A percentile compares a stretch with the other conserved stretches of the same genome.
Evolutionary conservation across 805 yeast species (phyloP).

Genomic region (Schwanniomyces pseudopolymorphus): DNA sequence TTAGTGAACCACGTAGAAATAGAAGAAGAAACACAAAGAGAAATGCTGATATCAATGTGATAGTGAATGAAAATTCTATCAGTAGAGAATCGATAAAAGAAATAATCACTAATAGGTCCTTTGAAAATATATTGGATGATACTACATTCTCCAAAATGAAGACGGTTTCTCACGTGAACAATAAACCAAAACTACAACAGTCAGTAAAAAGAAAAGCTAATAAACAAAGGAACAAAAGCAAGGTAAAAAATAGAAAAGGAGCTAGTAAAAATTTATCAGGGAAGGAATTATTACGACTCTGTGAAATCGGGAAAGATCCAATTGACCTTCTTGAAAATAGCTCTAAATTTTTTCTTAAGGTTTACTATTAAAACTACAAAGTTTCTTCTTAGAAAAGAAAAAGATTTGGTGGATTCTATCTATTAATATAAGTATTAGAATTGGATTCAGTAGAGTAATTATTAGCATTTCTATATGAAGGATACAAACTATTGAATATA

Average conservation of each 20-base stretch:
- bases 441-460: too few relatives aligned
- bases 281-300: conserved; percentile 5
- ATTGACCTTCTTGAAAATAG: conserved; percentile 8
- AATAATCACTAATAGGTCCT: background rate
- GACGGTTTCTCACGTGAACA: too few relatives aligned
- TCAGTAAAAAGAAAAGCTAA: background rate
- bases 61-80: background rate
- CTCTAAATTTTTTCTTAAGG: background rate
- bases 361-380: background rate
- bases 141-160: background rate
- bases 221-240: background rate
- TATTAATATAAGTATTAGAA: too few relatives aligned
- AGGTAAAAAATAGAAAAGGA: background rate
- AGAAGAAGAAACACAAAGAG: background rate
- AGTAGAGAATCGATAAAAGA: background rate
- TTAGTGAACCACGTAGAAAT: background rate
- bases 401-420: too few relatives aligned
- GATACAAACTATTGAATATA: too few relatives aligned
- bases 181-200: background rate
- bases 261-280: background rate
- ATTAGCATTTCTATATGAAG: too few relatives aligned
- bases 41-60: background rate
- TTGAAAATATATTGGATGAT: background rate
- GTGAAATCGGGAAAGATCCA: conserved; percentile 13
- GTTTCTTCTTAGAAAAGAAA: too few relatives aligned